Evolutionary conservation across 2,329 filamentous ascomycete genomes (phyloP).

Genomic region (Beauveria scarabaeidicola): DNA sequence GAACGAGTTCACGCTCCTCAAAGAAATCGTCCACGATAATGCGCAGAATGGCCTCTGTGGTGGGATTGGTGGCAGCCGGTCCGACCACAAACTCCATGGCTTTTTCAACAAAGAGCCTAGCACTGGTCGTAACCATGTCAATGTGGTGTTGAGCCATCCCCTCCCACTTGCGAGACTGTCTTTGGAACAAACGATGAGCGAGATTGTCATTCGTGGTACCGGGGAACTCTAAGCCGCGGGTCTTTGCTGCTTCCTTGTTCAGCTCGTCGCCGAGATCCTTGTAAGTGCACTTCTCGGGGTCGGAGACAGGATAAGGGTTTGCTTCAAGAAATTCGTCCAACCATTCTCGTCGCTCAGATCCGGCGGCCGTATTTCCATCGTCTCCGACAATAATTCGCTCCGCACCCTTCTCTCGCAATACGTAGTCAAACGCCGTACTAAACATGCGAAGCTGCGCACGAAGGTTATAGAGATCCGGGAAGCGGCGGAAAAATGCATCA

Average conservation of each 20-base stretch:
- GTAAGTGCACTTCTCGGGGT: background rate
- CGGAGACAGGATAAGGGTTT: background rate
- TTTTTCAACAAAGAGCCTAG: constrained; percentile 17
- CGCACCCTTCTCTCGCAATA: constrained; percentile 13
- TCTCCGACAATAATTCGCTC: constrained; percentile 1
- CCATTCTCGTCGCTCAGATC: constrained; percentile 13
- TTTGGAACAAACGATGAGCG: background rate
- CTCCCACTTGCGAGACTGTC: background rate
- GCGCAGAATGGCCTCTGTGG: background rate
- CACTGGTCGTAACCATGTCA: background rate
- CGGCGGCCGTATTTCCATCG: background rate
- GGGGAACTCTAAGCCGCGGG: background rate
- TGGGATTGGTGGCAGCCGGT: background rate
- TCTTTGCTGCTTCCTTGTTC: background rate
- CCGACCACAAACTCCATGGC: constrained; percentile 18
- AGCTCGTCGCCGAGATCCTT: background rate
- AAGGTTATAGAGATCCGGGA: constrained; percentile 10
- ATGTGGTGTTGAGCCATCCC: background rate
- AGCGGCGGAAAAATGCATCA: constrained; percentile 23
- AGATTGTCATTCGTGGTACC: background rate
- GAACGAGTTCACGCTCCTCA: constrained; percentile 17
- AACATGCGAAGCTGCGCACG: constrained; percentile 16
- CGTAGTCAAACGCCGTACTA: constrained; percentile 15
- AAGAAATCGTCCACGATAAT: constrained; percentile 19
- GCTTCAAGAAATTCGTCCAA: constrained; percentile 17